Evolutionary conservation across 2,329 filamentous ascomycete species (phyloP).

Genomic region (Sarocladiaceae sp.): DNA sequence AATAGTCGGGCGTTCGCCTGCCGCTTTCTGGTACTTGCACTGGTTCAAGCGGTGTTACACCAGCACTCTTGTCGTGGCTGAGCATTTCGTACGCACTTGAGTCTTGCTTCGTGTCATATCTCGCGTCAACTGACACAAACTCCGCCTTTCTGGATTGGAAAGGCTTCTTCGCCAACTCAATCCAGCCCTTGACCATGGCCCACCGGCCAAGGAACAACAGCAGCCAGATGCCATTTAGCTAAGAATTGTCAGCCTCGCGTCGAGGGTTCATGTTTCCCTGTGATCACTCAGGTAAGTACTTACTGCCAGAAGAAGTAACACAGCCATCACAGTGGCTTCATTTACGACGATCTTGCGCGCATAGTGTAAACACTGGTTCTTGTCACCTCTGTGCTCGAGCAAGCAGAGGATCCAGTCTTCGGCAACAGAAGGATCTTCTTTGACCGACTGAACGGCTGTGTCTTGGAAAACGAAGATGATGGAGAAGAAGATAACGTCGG

Average conservation of each 20-base stretch:
- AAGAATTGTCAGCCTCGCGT: constrained; percentile 17
- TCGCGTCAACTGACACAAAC: constrained; percentile 83
- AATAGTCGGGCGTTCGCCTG: constrained; percentile 48
- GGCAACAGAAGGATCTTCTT: constrained; percentile 47
- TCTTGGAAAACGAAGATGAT: constrained; percentile 86
- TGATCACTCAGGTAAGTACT: constrained; percentile 25
- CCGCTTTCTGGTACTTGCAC: constrained; percentile 30
- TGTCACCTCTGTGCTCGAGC: constrained; percentile 45
- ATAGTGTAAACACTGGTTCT: constrained; percentile 56
- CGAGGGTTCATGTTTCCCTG: too few species aligned
- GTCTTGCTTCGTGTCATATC: constrained; percentile 53
- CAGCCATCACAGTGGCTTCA: constrained; percentile 70
- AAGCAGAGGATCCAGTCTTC: constrained; percentile 68
- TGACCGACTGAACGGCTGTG: constrained; percentile 56
- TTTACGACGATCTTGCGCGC: constrained; percentile 61
- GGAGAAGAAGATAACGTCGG: constrained; percentile 90
- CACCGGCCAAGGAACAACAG: constrained; percentile 74
- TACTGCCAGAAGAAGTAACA: constrained; percentile 76
- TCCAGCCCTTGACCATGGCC: constrained; percentile 83
- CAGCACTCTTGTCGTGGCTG: constrained; percentile 47
- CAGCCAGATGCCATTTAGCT: constrained; percentile 81
- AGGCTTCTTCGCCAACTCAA: constrained; percentile 50
- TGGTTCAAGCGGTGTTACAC: constrained; percentile 45
- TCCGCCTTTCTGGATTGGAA: constrained; percentile 58
- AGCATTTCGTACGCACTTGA: constrained; percentile 78